phyloP scores from a whole-genome alignment of 345 rosid species.

The Rhizophora mangle region DNA sequence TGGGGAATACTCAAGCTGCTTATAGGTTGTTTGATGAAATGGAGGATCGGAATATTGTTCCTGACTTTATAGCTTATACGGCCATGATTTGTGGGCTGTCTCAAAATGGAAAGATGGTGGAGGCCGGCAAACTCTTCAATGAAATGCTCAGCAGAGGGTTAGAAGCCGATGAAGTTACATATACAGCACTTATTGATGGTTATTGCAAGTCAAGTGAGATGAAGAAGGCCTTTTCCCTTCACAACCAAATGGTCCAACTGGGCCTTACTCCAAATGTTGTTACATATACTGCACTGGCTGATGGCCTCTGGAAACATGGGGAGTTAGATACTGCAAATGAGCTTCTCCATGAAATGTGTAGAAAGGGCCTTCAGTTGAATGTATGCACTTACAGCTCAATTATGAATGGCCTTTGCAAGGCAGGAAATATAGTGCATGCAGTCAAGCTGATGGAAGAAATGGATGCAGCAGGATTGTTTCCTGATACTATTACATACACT shows the following conservation, averaged over 20 bases:
- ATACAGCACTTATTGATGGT: conserved; percentile 80
- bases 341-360: conserved; percentile 79
- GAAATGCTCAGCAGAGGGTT: conserved; percentile 59
- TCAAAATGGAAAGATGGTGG: conserved; percentile 55
- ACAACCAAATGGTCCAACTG: conserved; percentile 71
- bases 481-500: conserved; percentile 71
- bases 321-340: conserved; percentile 83
- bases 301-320: conserved; percentile 82
- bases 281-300: conserved; percentile 77
- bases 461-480: conserved; percentile 52
- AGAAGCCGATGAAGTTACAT: conserved; percentile 71
- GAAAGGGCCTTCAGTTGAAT: conserved; percentile 73
- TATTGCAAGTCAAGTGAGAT: conserved; percentile 71
- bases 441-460: conserved; percentile 69
- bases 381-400: conserved; percentile 67
- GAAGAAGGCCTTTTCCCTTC: conserved; percentile 67
- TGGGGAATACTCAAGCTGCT: conserved; percentile 55
- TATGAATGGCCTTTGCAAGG: conserved; percentile 80
- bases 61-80: conserved; percentile 74
- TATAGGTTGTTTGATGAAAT: conserved; percentile 55
- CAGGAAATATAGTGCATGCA: conserved; percentile 63
- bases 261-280: conserved; percentile 73
- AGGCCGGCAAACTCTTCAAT: conserved; percentile 58
- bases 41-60: conserved; percentile 39
- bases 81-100: conserved; percentile 70